Percentiles rank a stretch among this genome's conserved stretches.
Conservation (phyloP, 441 rosid species). For the Populus hybrid region DNA sequence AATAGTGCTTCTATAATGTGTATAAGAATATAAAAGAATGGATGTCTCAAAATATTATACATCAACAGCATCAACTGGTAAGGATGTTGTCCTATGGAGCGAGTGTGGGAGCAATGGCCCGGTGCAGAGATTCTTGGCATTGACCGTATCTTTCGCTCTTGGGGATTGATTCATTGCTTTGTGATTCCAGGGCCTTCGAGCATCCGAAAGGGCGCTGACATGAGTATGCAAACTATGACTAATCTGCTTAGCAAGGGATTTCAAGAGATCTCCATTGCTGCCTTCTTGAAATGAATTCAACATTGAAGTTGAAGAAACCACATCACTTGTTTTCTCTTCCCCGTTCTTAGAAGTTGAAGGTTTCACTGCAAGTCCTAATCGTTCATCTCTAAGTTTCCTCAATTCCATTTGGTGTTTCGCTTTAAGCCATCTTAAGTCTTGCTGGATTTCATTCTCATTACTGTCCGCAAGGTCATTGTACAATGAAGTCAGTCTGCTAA, state of each 20-base stretch:
- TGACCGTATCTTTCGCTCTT: constrained; percentile 19
- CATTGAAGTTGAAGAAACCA: constrained; percentile 7
- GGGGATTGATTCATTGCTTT: constrained; percentile 27
- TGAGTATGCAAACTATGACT: constrained; percentile 14
- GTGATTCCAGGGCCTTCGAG: constrained; percentile 30
- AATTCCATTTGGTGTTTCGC: constrained; percentile 61
- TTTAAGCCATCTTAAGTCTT: constrained; percentile 67
- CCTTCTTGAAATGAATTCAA: constrained; percentile 18
- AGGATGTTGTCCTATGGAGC: constrained; percentile 60
- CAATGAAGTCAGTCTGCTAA: constrained; percentile 31
- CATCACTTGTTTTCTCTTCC: constrained; percentile 11
- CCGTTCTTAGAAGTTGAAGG: constrained; percentile 15
- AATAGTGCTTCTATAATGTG: constrained; percentile 23
- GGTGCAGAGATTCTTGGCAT: constrained; percentile 29
- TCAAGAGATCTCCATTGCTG: constrained; percentile 15
- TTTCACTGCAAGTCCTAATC: constrained; percentile 28
- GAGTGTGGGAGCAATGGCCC: constrained; percentile 48
- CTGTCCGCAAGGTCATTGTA: constrained; percentile 31
- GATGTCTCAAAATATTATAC: constrained; percentile 30
- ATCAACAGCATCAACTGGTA: constrained; percentile 71
- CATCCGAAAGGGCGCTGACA: constrained; percentile 22
- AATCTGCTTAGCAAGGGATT: constrained; percentile 16
- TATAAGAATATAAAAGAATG: constrained; percentile 35
- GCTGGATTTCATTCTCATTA: constrained; percentile 47
- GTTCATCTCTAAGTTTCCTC: constrained; percentile 54